Percentiles rank a stretch among this genome's conserved stretches.
phyloP scores from a whole-genome alignment of 306 rosid genomes.

The Cicer bijugum region DNA sequence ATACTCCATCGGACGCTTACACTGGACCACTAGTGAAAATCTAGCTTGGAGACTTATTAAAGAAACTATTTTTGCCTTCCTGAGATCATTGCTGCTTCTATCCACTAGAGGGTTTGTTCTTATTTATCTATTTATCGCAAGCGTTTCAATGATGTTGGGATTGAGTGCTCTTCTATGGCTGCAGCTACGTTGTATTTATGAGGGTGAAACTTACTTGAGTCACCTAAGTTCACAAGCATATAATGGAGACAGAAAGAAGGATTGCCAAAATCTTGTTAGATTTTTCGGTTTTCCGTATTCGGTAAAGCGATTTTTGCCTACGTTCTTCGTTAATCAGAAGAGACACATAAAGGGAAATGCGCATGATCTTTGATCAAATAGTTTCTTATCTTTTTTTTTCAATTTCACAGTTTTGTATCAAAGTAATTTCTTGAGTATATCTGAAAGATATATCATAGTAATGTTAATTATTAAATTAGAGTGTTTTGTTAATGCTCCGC shows the following conservation, averaged over 20 bases:
- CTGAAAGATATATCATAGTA: background rate
- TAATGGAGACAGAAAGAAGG: conserved; percentile 59
- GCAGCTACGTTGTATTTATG: conserved; percentile 77
- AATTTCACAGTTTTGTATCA: conserved; percentile 34
- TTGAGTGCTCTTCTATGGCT: conserved; percentile 83
- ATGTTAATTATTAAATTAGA: background rate
- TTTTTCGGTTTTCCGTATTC: conserved; percentile 74
- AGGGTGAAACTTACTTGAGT: conserved; percentile 76
- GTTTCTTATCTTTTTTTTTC: conserved; percentile 12
- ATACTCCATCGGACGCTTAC: conserved; percentile 26
- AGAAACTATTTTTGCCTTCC: conserved; percentile 52
- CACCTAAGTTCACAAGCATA: conserved; percentile 56
- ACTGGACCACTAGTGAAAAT: conserved; percentile 35
- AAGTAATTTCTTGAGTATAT: conserved; percentile 12
- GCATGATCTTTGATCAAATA: conserved; percentile 13
- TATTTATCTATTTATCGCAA: conserved; percentile 70
- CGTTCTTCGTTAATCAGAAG: conserved; percentile 53
- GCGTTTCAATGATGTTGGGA: conserved; percentile 76
- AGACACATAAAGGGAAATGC: conserved; percentile 55
- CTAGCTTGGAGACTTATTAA: conserved; percentile 46
- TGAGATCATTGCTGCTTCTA: conserved; percentile 65
- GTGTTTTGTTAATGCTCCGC: background rate
- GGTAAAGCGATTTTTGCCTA: conserved; percentile 63
- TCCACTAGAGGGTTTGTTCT: conserved; percentile 78
- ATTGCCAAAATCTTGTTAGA: conserved; percentile 71